Evolutionary conservation across 2,329 filamentous ascomycete species (phyloP), one percentile per base, ranked within the genome.

Genomic region (Arachnomyces sp.): DNA sequence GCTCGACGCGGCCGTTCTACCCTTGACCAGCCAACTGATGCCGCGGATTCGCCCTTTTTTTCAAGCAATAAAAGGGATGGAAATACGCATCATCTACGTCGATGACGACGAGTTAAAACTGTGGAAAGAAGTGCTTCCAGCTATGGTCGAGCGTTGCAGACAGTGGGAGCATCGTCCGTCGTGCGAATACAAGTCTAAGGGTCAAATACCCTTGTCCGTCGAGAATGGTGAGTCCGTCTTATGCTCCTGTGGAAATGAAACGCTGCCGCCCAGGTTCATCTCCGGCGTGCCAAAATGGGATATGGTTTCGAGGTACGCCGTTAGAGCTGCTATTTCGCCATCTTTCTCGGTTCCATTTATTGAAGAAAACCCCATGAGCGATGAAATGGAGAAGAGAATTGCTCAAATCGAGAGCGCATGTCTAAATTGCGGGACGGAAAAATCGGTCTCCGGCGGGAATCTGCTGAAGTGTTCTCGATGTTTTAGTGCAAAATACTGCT

Each of bases 401-500:
- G 30, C 30, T 16, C 13, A 9, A 13, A 6, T 17, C 7, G 25
- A 28, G 16, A 31, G 17, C 4, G 34, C 7, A 11, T 44, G 34
- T 34, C 28, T 21, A 28, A 17, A 13, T 15, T 55, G 54, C 32
- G 43, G 44, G 18, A 45, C 43, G 17, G 28, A 36, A 31, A 42
- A 46, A 16, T 39, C 34, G 8, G 43, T 44, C 15, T 43, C 34
- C 33, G 60, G 57, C 0, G 52, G 49, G 8, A 40, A 47, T 18
- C 47, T 77, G 40, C 62, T 68, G 52, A 68, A 55, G 44, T 78
- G 74, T 44, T 43, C 46, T 37, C 49, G 66, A 6, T 78, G 75
- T 42, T 52, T 57, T 45, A 53, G 52, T 36, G 68, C 54, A 9
- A 63, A 53, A 44, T 80, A 78, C 39, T 80, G 75, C 53, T 72